Evolutionary conservation across 2,329 filamentous ascomycete species (phyloP), one percentile per base, ranked within the genome.

Genomic region (Venturia aucupariae): DNA sequence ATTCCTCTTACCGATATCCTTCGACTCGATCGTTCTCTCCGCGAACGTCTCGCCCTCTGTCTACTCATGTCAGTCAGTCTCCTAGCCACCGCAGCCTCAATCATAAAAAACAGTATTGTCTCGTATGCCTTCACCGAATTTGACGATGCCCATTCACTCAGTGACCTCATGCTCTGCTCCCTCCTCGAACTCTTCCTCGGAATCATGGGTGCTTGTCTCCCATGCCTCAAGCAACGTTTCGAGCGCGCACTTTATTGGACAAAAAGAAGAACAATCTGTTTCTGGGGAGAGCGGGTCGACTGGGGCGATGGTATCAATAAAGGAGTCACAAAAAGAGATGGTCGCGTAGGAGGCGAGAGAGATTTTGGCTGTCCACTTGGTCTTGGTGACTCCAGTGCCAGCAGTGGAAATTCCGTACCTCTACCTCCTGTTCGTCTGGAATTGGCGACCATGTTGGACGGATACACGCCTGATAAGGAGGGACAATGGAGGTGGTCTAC

Each of bases 121-220:
- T 57, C 51, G 10, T 57, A 35, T 7, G 51, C 51, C 19, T 57
- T 32, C 51, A 57, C 35, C 19, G 51, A 57, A 7, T n/a, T 35
- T 17, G 30, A 10, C 27, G 51, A 57, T 19, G 35, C 30, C 15
- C 51, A 35, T n/a, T 57, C 51, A 32, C 51, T 57, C 15, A 57
- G 51, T 30, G 51, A 57, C 19, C 27, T 57, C 30, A 57, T 57
- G 51, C 30, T 57, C 15, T 57, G 51, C 24, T 57, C 51, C 27
- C 51, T 57, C 17, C 51, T 57, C 19, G 51, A 57, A 57, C 3
- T 57, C 15, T 57, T 57, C 51, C 51, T 57, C 17, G 51, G 51
- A n/a, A 57, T 57, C 51, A 57, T 57, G 51, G 51, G 51, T 57
- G 51, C 51, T 24, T 57, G 51, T 35, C 51, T 57, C 30, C 51